Conservation (phyloP, 2,329 filamentous ascomycete species). For the Phialemonium atrogriseum region DNA sequence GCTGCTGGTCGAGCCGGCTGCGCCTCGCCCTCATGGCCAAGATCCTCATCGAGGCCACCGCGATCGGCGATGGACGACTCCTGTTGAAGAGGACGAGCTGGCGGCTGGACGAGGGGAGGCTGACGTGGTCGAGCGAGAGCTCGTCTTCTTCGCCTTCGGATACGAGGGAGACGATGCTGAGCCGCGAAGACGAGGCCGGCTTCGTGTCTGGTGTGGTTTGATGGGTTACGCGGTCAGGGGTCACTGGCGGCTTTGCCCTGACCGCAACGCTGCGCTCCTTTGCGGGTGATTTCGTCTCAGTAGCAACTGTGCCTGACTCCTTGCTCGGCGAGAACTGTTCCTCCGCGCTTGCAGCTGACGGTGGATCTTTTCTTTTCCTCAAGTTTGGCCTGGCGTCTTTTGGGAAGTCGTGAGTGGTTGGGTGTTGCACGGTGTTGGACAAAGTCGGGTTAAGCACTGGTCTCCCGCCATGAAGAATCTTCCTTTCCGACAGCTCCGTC, state of each 20-base stretch:
- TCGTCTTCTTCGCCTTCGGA: constrained; percentile 30
- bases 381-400: too few species aligned
- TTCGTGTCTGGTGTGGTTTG: constrained; percentile 4
- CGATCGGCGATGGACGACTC: background rate
- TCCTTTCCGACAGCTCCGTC: background rate
- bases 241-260: too few species aligned
- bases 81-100: background rate
- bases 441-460: too few species aligned
- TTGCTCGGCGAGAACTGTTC: background rate
- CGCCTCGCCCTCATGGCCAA: background rate
- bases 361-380: background rate
- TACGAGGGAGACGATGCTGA: constrained; percentile 34
- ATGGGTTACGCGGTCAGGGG: background rate
- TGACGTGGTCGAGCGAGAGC: constrained; percentile 23
- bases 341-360: background rate
- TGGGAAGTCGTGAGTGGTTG: too few species aligned
- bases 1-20: background rate
- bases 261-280: too few species aligned
- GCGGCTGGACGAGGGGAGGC: constrained; percentile 8
- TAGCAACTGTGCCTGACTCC: background rate
- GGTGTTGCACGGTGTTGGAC: too few species aligned
- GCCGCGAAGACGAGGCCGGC: constrained; percentile 16
- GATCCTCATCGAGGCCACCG: background rate
- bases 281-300: background rate
- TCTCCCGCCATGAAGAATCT: too few species aligned